Evolutionary conservation across 768 basidiomycete genomes (phyloP), one percentile per base, ranked within the genome.

Genomic region (Suillus occidentalis): DNA sequence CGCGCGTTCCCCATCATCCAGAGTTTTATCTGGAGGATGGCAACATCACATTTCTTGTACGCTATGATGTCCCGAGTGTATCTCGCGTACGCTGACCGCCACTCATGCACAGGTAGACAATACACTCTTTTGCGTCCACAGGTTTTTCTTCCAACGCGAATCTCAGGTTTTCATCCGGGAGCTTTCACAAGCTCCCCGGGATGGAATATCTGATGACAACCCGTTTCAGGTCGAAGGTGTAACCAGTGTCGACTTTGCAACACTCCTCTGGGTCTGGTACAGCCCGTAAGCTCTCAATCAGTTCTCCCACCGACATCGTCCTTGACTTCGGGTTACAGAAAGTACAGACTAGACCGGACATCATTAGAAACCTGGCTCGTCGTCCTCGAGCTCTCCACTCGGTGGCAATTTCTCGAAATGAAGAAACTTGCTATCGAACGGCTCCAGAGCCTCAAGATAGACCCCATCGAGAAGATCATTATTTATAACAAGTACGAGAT

Each of bases 401-500:
- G 76, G 5, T 92, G 88, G 89, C 45, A 69, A 0, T 90, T 91
- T 65, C 67, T 65, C 0, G 81, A 85, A 52, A 82, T 89, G 9
- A 82, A 77, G 43, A 69, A 65, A 57, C 85, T 79, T 0, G 87
- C 87, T 0, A 73, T 88, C 0, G 83, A 85, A 0, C 84, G 89
- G 60, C 78, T 90, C 0, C 83, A 86, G 62, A 77, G 79, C 68
- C 75, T 83, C 14, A 36, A 73, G 0, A 78, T 89, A 42, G 73
- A 77, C 0, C 79, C 82, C 2, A 79, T 89, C 0, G 81, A 85
- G 4, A 85, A 86, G 34, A 84, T 91, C 56, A 72, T 78, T 5
- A 73, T 85, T 0, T 91, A 90, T 68, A 87, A 88, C 55, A 70
- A 72, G n/a, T 84, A 83, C 71, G 68, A 77, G 0, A 81, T 91